Base-by-base conservation (phyloP, 768 basidiomycete species). In the Boletellus ananiceps region DNA sequence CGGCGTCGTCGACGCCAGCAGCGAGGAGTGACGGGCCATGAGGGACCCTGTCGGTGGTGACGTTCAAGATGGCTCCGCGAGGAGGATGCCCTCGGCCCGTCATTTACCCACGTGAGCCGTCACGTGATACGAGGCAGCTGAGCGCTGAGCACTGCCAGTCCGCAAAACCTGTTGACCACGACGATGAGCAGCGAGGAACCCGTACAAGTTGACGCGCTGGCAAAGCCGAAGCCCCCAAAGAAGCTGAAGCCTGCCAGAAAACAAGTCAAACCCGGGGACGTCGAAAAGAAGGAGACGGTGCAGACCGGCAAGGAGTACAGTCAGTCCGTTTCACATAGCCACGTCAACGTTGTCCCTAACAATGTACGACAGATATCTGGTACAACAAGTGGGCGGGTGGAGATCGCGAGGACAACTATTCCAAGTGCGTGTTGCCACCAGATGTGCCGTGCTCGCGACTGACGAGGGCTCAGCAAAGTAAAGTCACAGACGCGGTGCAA, bases 341-440 rank as follows among this genome's bases (percentile, higher is more conserved):
- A 27, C 25, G 33, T 46, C 18, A 40, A 39, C n/a, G 29, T 14
- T 8, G 44, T 40, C 8, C 33, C 54, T 62, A 31, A 58, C 40
- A 19, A 15, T 5, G 27, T 43, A 57, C 46, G 31, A 55, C 51
- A 88, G 89, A 99, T 69, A 88, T 95, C 44, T 99, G 96, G 95
- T 98, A 95, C 67, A 93, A 97, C 70, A 95, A 96, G 72, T 98
- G 95, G 95, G 96, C 96, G n/a, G 96, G 96, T 46, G 96, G 95
- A 48, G 96, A 99, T 66, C 82, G 92, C 27, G 96, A 97, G 67
- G 95, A 99, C 65, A 87, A 82, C 50, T 93, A 97, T 65, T 94
- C 93, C 32, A 95, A 93, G 93, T 93, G 56, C 50, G 86, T 74
- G 13, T 31, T 8, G 0, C 21, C 3, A 3, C 18, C 25, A 5